These are phyloP conservation scores for Vaccinium myrtillus DNA, from an alignment of 148 eudicot genomes.

Conservation along the genomic window DNA sequence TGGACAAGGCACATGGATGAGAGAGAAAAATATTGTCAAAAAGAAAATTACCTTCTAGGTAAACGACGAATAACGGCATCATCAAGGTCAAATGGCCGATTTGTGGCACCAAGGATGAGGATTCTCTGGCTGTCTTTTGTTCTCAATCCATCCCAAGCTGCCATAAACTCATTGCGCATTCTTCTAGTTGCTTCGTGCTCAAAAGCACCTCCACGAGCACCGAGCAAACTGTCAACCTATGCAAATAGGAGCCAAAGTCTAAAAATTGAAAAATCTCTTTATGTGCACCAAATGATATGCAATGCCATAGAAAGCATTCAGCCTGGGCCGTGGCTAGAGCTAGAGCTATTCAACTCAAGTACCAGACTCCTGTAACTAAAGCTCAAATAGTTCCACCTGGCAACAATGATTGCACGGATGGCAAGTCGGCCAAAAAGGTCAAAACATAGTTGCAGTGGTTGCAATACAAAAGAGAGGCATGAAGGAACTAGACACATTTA, in stretches of 20 bases:
- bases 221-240: conserved; percentile 98
- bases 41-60: conserved; percentile 66
- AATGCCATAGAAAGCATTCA: neutral
- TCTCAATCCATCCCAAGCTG: conserved; percentile 99
- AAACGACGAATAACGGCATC: conserved; percentile 98
- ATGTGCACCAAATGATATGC: neutral
- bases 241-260: neutral
- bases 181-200: conserved; percentile 99
- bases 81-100: conserved; percentile 99
- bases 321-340: neutral
- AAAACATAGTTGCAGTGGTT: neutral
- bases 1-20: neutral
- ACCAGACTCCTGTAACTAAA: neutral
- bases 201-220: conserved; percentile 96
- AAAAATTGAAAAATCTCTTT: conserved; percentile 1
- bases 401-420: neutral
- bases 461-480: neutral
- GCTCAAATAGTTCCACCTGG: neutral
- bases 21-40: neutral
- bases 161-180: conserved; percentile 99
- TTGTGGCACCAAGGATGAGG: conserved; percentile 96
- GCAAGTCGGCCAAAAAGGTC: neutral
- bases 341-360: neutral
- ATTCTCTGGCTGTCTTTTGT: conserved; percentile 93
- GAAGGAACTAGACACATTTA: neutral